Base-by-base conservation (phyloP, 306 rosid species). In the Acacia crassicarpa region DNA sequence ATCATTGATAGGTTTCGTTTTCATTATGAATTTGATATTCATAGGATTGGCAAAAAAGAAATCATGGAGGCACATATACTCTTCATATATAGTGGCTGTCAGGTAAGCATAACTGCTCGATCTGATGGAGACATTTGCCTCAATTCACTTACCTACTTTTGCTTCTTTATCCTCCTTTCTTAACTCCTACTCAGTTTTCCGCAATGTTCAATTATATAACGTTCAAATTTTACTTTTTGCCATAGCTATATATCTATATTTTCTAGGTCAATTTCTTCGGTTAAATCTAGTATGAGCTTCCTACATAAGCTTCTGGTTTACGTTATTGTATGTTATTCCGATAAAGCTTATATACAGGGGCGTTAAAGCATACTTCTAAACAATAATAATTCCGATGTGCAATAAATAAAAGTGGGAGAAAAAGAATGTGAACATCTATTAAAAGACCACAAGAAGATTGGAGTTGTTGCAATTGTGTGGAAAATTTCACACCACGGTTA, bases 91-190 rank as follows among this genome's bases (percentile, higher is more conserved):
- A 44, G 58, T 71, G 75, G 56, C 15, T 71, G 75, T 44, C 75
- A 71, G 75, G 45, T 71, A 71, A 44, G 40, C 75, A 71, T 14
- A 44, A 45, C 75, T 23, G 44, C 75, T 71, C n/a, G n/a, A n/a
- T n/a, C 35, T 45, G 58, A 71, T 71, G 8, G 75, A 44, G 75
- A 71, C 75, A n/a, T 69, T 41, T 69, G 74, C 74, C 48, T 69
- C 49, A 68, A 68, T 40, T 63, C 19, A 62, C 25, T 40, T 25
- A 1, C 17, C 67, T 25, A 23, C 67, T 9, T n/a, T 20, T 40
- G 73, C 73, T 68, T 68, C 23, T 67, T 67, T 10, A 38, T 38
- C 53, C 35, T 71, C n/a, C 49, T 45, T 71, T 12, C 6, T 20
- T 69, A 69, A n/a, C 43, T 67, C 73, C 20, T 12, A 61, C 16